Evolutionary conservation across 371 early-diverging fungal genomes (phyloP), one percentile per base, ranked within the genome.

Genomic region (Mucor plumbeus): DNA sequence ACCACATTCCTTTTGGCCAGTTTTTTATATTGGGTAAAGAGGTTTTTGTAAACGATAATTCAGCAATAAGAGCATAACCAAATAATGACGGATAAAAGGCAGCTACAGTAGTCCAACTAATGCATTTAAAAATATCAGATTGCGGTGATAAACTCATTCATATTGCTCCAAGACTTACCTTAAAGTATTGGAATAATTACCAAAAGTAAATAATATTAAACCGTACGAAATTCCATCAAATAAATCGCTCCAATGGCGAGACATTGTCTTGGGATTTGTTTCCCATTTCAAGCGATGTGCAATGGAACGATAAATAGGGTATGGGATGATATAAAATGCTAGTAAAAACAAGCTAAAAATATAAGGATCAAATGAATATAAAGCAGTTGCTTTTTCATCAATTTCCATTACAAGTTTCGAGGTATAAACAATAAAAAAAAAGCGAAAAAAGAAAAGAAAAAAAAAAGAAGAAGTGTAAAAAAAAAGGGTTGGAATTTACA

Each of bases 131-230:
- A 26, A 26, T 26, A 26, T 26, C 1, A 26, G 26, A 26, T 26
- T 26, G 26, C 3, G 26, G 26, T 26, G 26, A 26, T 26, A 26
- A 26, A 26, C 26, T 1, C 26, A 26, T 26, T 26, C 26, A 26
- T 26, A 26, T 1, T 3, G 26, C 13, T 34, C 0, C 0, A 33
- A 50, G 48, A 4, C 73, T 59, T 78, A 86, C 85, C 83, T 50
- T 81, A 90, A 80, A 9, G 92, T 88, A 59, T 85, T 75, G n/a
- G 92, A 26, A 73, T 94, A 94, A 76, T 91, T 91, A 31, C 94
- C 94, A 82, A 92, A 85, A 15, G 89, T 85, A 75, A 94, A 94
- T 9, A 94, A 68, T 11, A 92, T 72, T n/a, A 85, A 77, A 5
- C 86, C 79, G 70, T 90, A 91, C 0, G 84, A 69, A 11, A 90